Evolutionary conservation across 2,329 filamentous ascomycete species (phyloP), one percentile per base, ranked within the genome.

Genomic region (Cordyceps cateniannulata): DNA sequence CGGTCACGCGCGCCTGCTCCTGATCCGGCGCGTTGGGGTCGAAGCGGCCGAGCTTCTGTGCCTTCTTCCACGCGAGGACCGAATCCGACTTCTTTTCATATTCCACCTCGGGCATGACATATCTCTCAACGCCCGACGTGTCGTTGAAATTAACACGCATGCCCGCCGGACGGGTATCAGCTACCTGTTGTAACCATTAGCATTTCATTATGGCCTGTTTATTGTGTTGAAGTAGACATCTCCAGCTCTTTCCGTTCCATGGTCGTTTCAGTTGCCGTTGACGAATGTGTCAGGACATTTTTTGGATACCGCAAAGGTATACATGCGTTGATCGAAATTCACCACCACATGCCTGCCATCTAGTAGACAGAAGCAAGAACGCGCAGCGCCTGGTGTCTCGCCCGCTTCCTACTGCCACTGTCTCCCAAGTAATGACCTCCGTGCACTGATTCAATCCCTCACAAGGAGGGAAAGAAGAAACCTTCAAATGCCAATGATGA

Each of bases 41-140:
- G 75, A 99, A 99, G 40, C 95, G 90, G 55, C 95, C 95, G n/a
- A 98, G 84, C 72, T 96, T 93, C 74, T 96, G 87, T n/a, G 86
- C 79, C 77, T 90, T 93, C 77, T 99, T 99, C 92, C 92, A 98
- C 6, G 93, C 90, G 25, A 97, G 83, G 16, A 99, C 95, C 3
- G 89, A 93, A 75, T 97, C 91, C 48, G 86, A 80, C 70, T 93
- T 91, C 69, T 86, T 85, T 72, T 92, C 91, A 76, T 99, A 99
- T 70, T 93, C 89, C 54, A 87, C 82, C 57, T 83, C 80, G n/a
- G 92, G 90, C 82, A 99, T 89, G 64, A 89, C 85, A 73, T 95
- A 98, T 77, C 97, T 97, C 61, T 92, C 85, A 5, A 97, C 91
- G 10, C 85, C 82, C 48, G 89, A 88, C 49, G 89, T 83, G 76